Evolutionary conservation across 192 early-diverging fungal genomes (phyloP).

Genomic region (Linnemannia exigua): DNA sequence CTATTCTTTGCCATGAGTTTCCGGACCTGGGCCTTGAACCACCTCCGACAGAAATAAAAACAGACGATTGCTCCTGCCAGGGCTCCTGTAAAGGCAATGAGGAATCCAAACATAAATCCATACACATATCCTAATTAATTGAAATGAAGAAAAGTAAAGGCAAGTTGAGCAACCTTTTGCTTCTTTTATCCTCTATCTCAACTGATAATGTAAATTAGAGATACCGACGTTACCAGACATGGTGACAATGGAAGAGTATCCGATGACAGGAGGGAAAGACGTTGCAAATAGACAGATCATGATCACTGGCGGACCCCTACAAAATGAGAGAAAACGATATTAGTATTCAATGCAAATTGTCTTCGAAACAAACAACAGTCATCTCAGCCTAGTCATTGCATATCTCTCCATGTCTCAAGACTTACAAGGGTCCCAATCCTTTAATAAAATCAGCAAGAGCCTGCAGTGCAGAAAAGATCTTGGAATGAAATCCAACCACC

Average conservation of each 20-base stretch:
- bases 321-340: conserved; percentile 6
- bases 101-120: conserved; percentile 71
- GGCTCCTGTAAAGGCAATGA: conserved; percentile 72
- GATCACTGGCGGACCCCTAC: conserved; percentile 64
- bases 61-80: conserved; percentile 66
- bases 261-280: conserved; percentile 78
- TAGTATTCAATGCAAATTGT: background rate
- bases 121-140: conserved; percentile 68
- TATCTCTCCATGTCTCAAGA: background rate
- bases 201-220: too few relatives aligned
- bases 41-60: conserved; percentile 66
- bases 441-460: conserved; percentile 51
- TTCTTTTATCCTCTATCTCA: background rate
- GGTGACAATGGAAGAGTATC: conserved; percentile 75
- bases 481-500: conserved; percentile 43
- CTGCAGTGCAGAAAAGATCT: conserved; percentile 59
- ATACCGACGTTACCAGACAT: conserved; percentile 59
- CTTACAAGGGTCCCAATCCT: conserved; percentile 59
- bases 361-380: background rate
- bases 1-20: conserved; percentile 60
- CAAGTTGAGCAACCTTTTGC: background rate
- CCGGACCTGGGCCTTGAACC: conserved; percentile 60
- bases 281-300: conserved; percentile 67
- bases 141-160: background rate
- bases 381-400: background rate